Evolutionary conservation across 2,329 filamentous ascomycete species (phyloP).

Genomic region (Chaetomium globosum): DNA sequence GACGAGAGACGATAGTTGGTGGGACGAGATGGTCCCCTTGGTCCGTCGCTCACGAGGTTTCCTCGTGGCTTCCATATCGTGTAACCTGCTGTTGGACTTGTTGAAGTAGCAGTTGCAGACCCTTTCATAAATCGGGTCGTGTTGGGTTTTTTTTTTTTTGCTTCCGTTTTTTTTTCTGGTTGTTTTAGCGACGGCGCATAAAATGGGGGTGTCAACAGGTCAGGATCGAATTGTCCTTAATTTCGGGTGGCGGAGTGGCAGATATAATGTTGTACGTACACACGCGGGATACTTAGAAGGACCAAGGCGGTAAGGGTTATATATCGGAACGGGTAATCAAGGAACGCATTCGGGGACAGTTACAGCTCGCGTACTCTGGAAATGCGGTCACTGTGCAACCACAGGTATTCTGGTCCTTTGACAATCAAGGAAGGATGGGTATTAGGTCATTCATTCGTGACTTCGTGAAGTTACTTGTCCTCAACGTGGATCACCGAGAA

Average conservation of each 20-base stretch:
- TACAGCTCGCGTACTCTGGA: neutral
- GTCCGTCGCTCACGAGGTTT: neutral
- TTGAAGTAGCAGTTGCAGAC: neutral
- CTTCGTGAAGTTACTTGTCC: neutral
- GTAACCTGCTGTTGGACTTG: neutral
- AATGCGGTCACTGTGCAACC: neutral
- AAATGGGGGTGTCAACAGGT: constrained; percentile 28
- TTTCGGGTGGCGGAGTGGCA: neutral
- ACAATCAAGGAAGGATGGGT: constrained; percentile 1
- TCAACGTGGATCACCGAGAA: neutral
- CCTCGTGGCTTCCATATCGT: neutral
- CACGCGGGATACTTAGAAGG: constrained; percentile 6
- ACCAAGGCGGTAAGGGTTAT: neutral
- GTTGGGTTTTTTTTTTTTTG: constrained; percentile 14
- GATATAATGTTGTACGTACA: constrained; percentile 16
- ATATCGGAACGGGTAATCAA: constrained; percentile 1
- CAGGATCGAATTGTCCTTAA: neutral
- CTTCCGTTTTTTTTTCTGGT: constrained; percentile 15
- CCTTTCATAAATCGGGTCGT: neutral
- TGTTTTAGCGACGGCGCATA: constrained; percentile 35
- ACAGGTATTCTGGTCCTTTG: neutral
- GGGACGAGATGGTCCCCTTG: neutral
- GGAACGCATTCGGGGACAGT: neutral
- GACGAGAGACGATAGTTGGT: constrained; percentile 42
- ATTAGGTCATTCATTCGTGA: constrained; percentile 21